Base-by-base conservation (phyloP, 306 rosid genomes). In the Corylus heterophylla region DNA sequence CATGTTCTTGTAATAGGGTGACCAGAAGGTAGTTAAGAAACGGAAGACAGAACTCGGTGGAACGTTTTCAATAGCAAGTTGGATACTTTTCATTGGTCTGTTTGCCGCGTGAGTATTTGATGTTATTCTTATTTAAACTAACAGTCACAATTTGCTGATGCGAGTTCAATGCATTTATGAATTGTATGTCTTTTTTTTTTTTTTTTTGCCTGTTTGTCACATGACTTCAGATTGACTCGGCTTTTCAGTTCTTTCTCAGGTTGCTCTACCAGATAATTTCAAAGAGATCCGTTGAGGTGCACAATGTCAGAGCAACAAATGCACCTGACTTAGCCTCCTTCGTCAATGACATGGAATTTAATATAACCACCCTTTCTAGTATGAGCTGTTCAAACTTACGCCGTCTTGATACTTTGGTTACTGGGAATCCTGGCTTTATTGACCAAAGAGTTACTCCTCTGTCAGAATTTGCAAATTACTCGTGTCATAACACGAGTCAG, bases 11-110 rank as follows among this genome's bases (percentile, higher is more conserved):
- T 86, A 84, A 49, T 73, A 96, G 99, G 97, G 90, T 71, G 99
- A 96, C 77, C 96, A 87, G 82, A 93, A 83, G 85, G 88, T 87
- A 42, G 99, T 96, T 70, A 88, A 68, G 76, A 96, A 96, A 82
- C 92, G 97, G 76, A 96, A 96, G 86, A 96, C 99, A n/a, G 99
- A 96, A 90, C 98, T 96, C 71, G 99, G 98, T 54, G 99, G 99
- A 88, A 73, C 90, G 54, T 96, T 96, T 85, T 96, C 99, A 74
- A 89, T 93, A 69, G 99, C 98, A 80, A 96, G 98, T 85, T 96
- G 96, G 96, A 96, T 96, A 76, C 91, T 93, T 45, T 96, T 96
- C 79, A 85, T 91, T 59, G 98, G 98, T 75, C 81, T 96, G 71
- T 93, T 96, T 82, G 93, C 97, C 49, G 96, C 93, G 98, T 96